Percentiles rank a stretch among this genome's conserved stretches.
phyloP scores from a whole-genome alignment of 306 rosid species.

The Canavalia gladiata region DNA sequence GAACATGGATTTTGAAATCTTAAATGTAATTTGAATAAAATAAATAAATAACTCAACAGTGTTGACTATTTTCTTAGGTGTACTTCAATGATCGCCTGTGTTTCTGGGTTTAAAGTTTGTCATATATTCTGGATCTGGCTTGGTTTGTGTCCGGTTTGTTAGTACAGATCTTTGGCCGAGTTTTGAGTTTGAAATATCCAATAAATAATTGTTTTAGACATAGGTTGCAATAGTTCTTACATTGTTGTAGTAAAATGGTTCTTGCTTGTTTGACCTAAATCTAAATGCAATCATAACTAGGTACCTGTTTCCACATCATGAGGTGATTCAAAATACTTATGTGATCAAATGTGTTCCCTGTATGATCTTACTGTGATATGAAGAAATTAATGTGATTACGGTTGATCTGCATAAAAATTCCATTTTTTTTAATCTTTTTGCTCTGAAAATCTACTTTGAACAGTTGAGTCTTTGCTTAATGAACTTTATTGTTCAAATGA shows the following conservation, averaged over 20 bases:
- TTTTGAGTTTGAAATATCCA: neutral
- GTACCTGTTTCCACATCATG: constrained; percentile 28
- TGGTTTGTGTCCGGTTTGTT: constrained; percentile 32
- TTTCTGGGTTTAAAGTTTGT: constrained; percentile 11
- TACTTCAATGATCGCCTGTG: constrained; percentile 11
- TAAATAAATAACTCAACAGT: neutral
- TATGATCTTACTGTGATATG: constrained; percentile 10
- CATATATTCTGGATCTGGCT: constrained; percentile 26
- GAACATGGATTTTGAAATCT: neutral
- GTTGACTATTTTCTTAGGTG: constrained; percentile 19
- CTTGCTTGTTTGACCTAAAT: neutral
- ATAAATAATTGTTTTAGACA: neutral
- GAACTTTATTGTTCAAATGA: neutral
- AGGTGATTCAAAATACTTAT: constrained; percentile 6
- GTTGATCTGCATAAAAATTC: neutral
- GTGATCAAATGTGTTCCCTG: neutral
- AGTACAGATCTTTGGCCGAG: constrained; percentile 17
- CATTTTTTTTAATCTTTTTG: neutral
- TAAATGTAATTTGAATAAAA: constrained; percentile 24
- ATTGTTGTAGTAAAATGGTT: neutral
- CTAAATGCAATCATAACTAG: neutral
- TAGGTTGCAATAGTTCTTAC: neutral
- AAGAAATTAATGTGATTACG: constrained; percentile 1
- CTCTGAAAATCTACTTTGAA: constrained; percentile 8
- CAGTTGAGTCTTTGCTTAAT: neutral